Evolutionary conservation across 192 early-diverging fungal genomes (phyloP).

Genomic region (Lobulomyces angularis): DNA sequence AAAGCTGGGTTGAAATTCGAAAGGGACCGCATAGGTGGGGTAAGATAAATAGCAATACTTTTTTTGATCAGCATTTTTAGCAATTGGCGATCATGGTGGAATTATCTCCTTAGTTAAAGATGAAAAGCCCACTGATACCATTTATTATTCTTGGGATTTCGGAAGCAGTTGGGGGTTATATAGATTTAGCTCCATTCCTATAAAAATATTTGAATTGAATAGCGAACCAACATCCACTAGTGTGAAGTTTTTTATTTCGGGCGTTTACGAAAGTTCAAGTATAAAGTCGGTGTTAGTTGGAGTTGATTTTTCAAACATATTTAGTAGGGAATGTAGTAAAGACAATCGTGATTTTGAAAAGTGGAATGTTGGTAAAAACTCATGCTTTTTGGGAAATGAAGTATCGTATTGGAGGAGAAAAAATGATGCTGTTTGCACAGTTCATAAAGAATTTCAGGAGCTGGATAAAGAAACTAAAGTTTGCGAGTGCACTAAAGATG

Average conservation of each 20-base stretch:
- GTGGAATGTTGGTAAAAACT: slow-evolving; percentile 59
- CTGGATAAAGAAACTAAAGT: slow-evolving; percentile 29
- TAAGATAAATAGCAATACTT: too few relatives aligned
- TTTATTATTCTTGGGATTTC: slow-evolving; percentile 58
- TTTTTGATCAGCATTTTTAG: too few relatives aligned
- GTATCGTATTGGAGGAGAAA: slow-evolving; percentile 66
- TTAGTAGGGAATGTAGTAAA: slow-evolving; percentile 20
- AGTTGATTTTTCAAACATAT: slow-evolving; percentile 45
- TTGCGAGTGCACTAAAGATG: slow-evolving; percentile 63
- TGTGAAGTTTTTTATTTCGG: slow-evolving; percentile 61
- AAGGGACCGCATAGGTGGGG: slow-evolving; percentile 59
- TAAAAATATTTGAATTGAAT: slow-evolving; percentile 48
- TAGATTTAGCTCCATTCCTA: slow-evolving; percentile 39
- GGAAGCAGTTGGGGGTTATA: slow-evolving; percentile 60
- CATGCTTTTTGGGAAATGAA: slow-evolving; percentile 47
- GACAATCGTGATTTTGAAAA: slow-evolving; percentile 75
- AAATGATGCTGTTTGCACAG: slow-evolving; percentile 47
- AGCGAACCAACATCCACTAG: slow-evolving; percentile 54
- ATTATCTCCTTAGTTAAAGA: slow-evolving; percentile 67
- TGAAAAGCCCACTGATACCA: slow-evolving; percentile 49
- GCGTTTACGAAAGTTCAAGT: slow-evolving; percentile 20
- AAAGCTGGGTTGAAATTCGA: slow-evolving; percentile 64
- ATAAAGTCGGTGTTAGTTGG: slow-evolving; percentile 4
- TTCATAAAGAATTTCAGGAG: slow-evolving; percentile 51
- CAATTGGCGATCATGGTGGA: slow-evolving; percentile 82